A percentile compares a stretch with the other conserved stretches of the same genome.
Conservation (phyloP, 1,284 basidiomycete species). For the Ceratobasidium sp. region DNA sequence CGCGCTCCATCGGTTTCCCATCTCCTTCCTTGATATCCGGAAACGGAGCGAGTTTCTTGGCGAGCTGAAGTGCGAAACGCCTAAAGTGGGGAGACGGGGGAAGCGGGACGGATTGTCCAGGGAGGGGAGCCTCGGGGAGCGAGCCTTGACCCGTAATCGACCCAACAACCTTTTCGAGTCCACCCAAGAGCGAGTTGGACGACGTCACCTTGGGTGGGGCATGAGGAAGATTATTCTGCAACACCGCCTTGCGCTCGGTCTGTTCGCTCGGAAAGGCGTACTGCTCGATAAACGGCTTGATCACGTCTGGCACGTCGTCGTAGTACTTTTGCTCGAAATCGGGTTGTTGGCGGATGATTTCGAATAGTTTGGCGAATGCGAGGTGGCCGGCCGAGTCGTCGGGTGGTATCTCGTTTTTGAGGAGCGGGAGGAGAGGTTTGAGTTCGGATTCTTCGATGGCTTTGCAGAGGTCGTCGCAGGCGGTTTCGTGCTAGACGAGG, state of each 20-base stretch:
- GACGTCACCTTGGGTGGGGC: neutral
- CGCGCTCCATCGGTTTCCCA: constrained; percentile 12
- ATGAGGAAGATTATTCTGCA: neutral
- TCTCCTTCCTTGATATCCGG: neutral
- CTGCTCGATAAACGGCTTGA: neutral
- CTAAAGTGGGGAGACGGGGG: constrained; percentile 18
- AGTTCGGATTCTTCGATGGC: no score
- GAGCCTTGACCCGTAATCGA: neutral
- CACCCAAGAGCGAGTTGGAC: neutral
- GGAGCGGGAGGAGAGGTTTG: no score
- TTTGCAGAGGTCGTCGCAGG: no score
- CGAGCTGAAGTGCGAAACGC: neutral
- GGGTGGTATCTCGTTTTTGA: no score
- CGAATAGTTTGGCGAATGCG: neutral
- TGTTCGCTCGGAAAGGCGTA: neutral
- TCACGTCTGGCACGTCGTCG: constrained; percentile 2
- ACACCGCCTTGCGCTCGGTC: neutral
- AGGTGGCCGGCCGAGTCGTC: no score
- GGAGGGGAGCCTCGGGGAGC: no score
- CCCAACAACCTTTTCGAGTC: neutral
- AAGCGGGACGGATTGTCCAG: no score
- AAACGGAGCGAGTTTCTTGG: neutral
- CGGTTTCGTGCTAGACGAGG: no score
- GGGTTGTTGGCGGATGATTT: neutral
- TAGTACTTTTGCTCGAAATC: constrained; percentile 2